Evolutionary conservation across 192 early-diverging fungal genomes (phyloP).

Genomic region (Umbelopsis sp.): DNA sequence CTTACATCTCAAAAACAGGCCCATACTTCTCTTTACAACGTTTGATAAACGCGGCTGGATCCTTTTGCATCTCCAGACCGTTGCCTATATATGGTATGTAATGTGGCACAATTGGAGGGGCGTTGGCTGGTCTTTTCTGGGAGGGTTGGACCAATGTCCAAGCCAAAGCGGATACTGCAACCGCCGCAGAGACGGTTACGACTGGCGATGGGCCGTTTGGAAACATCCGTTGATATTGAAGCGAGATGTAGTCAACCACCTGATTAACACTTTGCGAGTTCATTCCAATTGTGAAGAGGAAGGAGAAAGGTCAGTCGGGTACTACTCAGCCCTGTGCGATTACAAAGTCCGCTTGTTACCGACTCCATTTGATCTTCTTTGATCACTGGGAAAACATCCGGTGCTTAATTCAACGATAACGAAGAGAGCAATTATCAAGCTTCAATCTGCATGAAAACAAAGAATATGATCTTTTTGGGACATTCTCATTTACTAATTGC

Average conservation of each 20-base stretch:
- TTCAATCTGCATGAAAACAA: no score
- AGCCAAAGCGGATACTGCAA: background rate
- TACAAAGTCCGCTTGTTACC: no score
- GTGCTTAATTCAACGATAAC: no score
- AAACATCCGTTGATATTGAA: background rate
- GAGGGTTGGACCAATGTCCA: background rate
- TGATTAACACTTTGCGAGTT: background rate
- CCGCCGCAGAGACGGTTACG: background rate
- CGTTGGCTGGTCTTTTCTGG: background rate
- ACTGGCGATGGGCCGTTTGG: background rate
- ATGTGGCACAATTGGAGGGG: slow-evolving; percentile 13
- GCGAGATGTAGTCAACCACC: background rate
- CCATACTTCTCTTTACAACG: slow-evolving; percentile 23
- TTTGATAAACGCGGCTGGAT: slow-evolving; percentile 23
- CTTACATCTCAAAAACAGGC: slow-evolving; percentile 21
- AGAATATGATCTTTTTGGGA: no score
- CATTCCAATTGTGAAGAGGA: background rate
- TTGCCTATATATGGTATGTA: slow-evolving; percentile 27
- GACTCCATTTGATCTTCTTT: no score
- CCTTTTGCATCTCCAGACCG: slow-evolving; percentile 1
- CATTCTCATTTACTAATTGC: no score
- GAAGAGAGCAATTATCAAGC: no score
- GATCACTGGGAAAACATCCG: no score
- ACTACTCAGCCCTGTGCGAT: no score
- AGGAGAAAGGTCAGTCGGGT: background rate